Evolutionary conservation across 257 asterid species (phyloP), one percentile per base, ranked within the genome.

Genomic region (Nyctanthes arbortristis): DNA sequence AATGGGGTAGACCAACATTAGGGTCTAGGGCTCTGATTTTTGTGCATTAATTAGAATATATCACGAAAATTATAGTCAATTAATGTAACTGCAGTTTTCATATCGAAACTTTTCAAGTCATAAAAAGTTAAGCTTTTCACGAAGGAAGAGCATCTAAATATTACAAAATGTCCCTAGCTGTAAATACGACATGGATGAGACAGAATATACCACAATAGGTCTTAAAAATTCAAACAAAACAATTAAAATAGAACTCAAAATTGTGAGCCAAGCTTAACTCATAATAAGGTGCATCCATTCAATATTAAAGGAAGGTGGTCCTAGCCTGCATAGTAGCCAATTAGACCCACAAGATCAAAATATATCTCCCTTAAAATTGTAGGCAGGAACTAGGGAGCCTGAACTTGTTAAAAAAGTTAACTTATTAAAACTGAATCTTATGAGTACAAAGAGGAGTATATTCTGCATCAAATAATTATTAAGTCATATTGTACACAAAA

Each of bases 1-100:
- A 67, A n/a, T 5, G 7, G 22, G 22, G 56, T 40, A 52, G 67
- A 60, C 74, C 60, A 63, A 57, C 69, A 62, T 35, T 67, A 66
- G 59, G n/a, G n/a, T n/a, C n/a, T n/a, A n/a, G n/a, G 75, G 61
- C 65, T 75, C 59, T 58, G 5, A 12, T 25, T 29, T 49, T 45
- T 0, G 14, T 24, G 30, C n/a, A 52, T 52, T 11, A 8, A 52
- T 27, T 20, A 52, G 20, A 30, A 52, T 52, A 20, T 52, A n/a
- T n/a, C 59, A 22, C 24, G 59, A 52, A 52, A 8, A 52, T 49
- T n/a, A n/a, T 24, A 49, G n/a, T n/a, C 10, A 52, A 52, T 52
- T 52, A 52, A 52, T 52, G 30, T 7, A 22, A 24, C 16, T 2
- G 0, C 31, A 52, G 1, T 20, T 52, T 52, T 52, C n/a, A 52